These are phyloP conservation scores for Ehretia macrophylla DNA, from an alignment of 257 asterid genomes.

Conservation along the genomic window DNA sequence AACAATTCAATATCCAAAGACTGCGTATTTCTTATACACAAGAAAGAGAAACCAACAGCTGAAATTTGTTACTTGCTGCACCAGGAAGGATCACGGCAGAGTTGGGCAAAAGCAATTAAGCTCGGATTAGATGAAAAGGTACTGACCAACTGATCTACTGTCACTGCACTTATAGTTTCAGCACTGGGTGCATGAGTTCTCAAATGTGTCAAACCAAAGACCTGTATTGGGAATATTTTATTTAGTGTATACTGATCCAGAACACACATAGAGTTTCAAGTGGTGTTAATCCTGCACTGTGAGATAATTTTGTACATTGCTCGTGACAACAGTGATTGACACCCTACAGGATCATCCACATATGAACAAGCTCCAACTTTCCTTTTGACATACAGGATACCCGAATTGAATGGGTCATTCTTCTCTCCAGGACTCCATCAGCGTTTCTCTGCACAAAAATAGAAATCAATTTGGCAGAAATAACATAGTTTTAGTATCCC, in stretches of 20 bases:
- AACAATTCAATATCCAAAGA: no score
- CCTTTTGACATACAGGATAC: conserved; percentile 82
- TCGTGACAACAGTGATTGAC: conserved; percentile 88
- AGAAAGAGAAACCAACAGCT: background rate
- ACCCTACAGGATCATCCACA: conserved; percentile 94
- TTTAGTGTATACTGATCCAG: conserved; percentile 16
- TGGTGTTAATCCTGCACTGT: no score
- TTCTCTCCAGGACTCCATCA: conserved; percentile 91
- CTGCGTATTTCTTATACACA: background rate
- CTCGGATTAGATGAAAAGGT: conserved; percentile 94
- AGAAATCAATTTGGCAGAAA: conserved; percentile 12
- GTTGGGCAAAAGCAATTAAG: conserved; percentile 91
- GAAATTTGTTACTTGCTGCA: conserved; percentile 51
- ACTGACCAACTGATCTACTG: conserved; percentile 86
- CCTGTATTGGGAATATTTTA: conserved; percentile 41
- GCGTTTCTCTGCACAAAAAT: conserved; percentile 66
- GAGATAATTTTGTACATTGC: conserved; percentile 83
- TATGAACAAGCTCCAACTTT: conserved; percentile 96
- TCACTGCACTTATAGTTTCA: conserved; percentile 46
- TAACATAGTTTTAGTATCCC: background rate
- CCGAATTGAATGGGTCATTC: conserved; percentile 79
- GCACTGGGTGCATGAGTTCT: conserved; percentile 32
- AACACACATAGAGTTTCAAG: conserved; percentile 3
- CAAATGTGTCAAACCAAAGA: conserved; percentile 62
- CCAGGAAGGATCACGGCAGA: conserved; percentile 71